Evolutionary conservation across 2,329 filamentous ascomycete species (phyloP), one percentile per base, ranked within the genome.

Genomic region (Dothiorella sarmentorum): DNA sequence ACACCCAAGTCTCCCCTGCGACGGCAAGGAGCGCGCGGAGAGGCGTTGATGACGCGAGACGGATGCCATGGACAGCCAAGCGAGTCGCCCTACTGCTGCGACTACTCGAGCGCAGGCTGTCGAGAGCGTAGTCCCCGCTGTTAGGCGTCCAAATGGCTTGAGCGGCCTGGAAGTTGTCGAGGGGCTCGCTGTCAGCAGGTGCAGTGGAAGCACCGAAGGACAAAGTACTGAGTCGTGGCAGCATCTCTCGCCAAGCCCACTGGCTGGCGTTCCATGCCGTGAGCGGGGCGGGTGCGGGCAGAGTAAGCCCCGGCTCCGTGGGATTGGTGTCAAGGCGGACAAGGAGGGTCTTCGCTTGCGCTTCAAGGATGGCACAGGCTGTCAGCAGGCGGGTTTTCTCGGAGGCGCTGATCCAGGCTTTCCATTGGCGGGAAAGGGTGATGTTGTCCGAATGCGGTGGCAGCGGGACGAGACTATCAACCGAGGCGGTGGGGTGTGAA

Each of bases 1-100:
- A 65, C 7, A 77, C 68, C 76, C 76, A 79, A 15, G 73, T 71
- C 53, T 78, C 75, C 33, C 76, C 75, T 3, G 73, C 70, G 0
- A 78, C 70, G 27, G 76, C 75, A 13, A 79, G 65, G 4, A 79
- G 65, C 1, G 75, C 70, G 18, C 74, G 73, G 4, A 77, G 62
- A 0, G 76, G 43, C 59, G 51, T 37, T 66, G 66, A 45, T 56
- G 58, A 20, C 40, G 40, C 9, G 44, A 44, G 7, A 44, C 20
- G 13, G 49, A 58, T 24, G 44, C 31, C 15, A 31, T 59, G 45
- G 5, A 58, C 29, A 17, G 33, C 22, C 5, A 53, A 24, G 17
- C 49, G 49, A 7, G 33, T 29, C 7, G 49, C 60, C 52, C 18
- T 29, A 57, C 43, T 58, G 31, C 26, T 24, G 9, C 56, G 35